Conservation (phyloP, 805 yeast genomes). For the Lachancea quebecensis region DNA sequence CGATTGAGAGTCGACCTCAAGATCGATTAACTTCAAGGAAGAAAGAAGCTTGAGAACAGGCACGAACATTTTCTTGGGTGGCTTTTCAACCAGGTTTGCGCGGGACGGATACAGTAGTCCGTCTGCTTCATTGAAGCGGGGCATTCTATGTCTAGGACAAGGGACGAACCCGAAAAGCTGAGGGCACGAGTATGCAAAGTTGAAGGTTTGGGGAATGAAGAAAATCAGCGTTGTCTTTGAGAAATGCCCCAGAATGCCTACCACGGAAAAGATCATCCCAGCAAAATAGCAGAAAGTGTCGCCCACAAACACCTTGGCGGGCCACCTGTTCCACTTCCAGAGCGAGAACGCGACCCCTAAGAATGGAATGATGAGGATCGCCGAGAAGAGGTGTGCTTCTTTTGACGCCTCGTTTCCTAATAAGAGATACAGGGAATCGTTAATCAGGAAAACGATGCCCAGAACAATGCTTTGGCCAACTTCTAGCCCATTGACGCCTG, state of each 20-base stretch:
- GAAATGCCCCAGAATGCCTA: slow-evolving; percentile 92
- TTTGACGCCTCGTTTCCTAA: slow-evolving; percentile 50
- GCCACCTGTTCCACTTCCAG: slow-evolving; percentile 78
- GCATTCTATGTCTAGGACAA: slow-evolving; percentile 94
- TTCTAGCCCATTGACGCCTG: slow-evolving; percentile 95
- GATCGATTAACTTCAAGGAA: slow-evolving; percentile 38
- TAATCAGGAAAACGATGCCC: slow-evolving; percentile 60
- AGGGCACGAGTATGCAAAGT: slow-evolving; percentile 86
- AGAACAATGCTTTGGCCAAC: slow-evolving; percentile 89
- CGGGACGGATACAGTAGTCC: slow-evolving; percentile 72
- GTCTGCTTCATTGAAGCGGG: slow-evolving; percentile 59
- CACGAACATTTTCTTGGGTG: slow-evolving; percentile 29
- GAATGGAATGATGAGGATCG: slow-evolving; percentile 76
- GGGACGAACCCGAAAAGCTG: slow-evolving; percentile 82
- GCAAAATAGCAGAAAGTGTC: slow-evolving; percentile 97
- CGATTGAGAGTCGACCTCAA: slow-evolving; percentile 37
- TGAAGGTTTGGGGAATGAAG: slow-evolving; percentile 85
- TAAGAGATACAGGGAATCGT: slow-evolving; percentile 66
- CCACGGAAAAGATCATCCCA: slow-evolving; percentile 98
- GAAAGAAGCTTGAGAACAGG: slow-evolving; percentile 40
- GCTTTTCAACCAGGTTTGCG: slow-evolving; percentile 37
- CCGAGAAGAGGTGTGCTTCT: slow-evolving; percentile 77
- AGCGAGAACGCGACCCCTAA: slow-evolving; percentile 77
- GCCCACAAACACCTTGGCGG: slow-evolving; percentile 91
- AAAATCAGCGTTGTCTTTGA: slow-evolving; percentile 84